phyloP scores from a whole-genome alignment of 352 stramenopile species.

The Phytophthora palmivora region DNA sequence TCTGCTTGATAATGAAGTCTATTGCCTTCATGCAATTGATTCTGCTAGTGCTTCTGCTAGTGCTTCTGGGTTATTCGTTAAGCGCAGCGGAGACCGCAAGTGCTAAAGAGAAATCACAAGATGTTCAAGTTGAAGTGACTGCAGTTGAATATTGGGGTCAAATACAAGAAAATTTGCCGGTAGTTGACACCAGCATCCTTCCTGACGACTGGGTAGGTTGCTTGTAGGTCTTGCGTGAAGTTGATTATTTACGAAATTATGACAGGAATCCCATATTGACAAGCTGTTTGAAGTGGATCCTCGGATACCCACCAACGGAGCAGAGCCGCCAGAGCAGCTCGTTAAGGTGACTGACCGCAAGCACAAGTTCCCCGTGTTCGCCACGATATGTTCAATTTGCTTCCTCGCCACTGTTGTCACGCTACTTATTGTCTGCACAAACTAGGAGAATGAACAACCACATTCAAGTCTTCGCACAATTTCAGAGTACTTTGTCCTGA shows the following conservation, averaged over 20 bases:
- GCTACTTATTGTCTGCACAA: conserved; percentile 73
- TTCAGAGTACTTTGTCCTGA: no score
- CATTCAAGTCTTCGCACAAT: no score
- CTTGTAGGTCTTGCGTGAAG: neutral
- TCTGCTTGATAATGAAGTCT: neutral
- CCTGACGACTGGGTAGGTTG: conserved; percentile 62
- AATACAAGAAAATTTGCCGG: conserved; percentile 15
- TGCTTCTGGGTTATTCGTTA: conserved; percentile 6
- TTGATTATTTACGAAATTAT: neutral
- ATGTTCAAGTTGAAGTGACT: conserved; percentile 13
- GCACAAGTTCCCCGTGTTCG: conserved; percentile 75
- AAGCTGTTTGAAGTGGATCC: conserved; percentile 20
- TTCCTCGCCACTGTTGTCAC: conserved; percentile 70
- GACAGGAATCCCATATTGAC: conserved; percentile 1
- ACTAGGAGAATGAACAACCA: conserved; percentile 15
- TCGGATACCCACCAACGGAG: conserved; percentile 57
- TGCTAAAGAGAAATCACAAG: conserved; percentile 2
- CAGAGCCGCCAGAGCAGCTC: conserved; percentile 65
- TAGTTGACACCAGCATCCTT: conserved; percentile 47
- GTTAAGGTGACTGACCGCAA: conserved; percentile 78
- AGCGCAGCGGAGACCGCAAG: neutral
- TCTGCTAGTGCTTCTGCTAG: no score
- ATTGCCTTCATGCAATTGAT: neutral
- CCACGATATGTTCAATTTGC: conserved; percentile 70
- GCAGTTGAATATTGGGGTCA: conserved; percentile 10